phyloP scores from a whole-genome alignment of 2,329 filamentous ascomycete species.

The Zarea fungicola region DNA sequence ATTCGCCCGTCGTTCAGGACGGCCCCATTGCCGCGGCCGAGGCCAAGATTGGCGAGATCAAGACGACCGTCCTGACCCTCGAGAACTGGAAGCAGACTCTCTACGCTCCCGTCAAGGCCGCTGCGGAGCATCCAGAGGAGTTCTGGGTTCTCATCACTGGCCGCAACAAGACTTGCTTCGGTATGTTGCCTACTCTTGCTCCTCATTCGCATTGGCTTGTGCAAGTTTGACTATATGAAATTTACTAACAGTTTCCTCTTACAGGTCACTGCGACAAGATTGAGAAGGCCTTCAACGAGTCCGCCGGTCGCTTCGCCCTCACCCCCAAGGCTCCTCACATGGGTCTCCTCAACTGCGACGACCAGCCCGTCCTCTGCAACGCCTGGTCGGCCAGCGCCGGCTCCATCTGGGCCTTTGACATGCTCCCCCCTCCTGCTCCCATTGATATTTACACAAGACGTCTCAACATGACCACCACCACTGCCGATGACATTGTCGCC shows the following conservation, averaged over 20 bases:
- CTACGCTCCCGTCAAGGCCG: slow-evolving; percentile 54
- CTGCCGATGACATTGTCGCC: slow-evolving; percentile 56
- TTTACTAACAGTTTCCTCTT: background rate
- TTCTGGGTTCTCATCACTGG: slow-evolving; percentile 73
- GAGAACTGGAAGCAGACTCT: slow-evolving; percentile 68
- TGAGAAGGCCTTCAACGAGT: slow-evolving; percentile 62
- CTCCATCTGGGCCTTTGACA: slow-evolving; percentile 60
- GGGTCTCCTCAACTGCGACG: slow-evolving; percentile 67
- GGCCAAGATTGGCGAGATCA: slow-evolving; percentile 35
- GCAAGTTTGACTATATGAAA: background rate
- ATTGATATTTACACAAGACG: slow-evolving; percentile 60
- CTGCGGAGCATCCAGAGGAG: slow-evolving; percentile 60
- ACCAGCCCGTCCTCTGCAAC: slow-evolving; percentile 70
- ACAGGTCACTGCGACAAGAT: slow-evolving; percentile 60
- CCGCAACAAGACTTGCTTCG: slow-evolving; percentile 72
- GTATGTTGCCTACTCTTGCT: too few species aligned
- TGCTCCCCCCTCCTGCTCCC: slow-evolving; percentile 59
- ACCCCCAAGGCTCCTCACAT: slow-evolving; percentile 60
- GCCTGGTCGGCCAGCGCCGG: slow-evolving; percentile 63
- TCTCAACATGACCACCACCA: slow-evolving; percentile 65
- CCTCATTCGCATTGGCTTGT: background rate
- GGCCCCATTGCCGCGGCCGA: slow-evolving; percentile 37
- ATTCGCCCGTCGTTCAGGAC: slow-evolving; percentile 32
- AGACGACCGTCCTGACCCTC: slow-evolving; percentile 53
- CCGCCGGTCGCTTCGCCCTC: slow-evolving; percentile 58